Percentiles rank a stretch among this genome's conserved stretches.
Evolutionary conservation across 306 rosid species (phyloP).

Genomic region (Fagus sylvatica): DNA sequence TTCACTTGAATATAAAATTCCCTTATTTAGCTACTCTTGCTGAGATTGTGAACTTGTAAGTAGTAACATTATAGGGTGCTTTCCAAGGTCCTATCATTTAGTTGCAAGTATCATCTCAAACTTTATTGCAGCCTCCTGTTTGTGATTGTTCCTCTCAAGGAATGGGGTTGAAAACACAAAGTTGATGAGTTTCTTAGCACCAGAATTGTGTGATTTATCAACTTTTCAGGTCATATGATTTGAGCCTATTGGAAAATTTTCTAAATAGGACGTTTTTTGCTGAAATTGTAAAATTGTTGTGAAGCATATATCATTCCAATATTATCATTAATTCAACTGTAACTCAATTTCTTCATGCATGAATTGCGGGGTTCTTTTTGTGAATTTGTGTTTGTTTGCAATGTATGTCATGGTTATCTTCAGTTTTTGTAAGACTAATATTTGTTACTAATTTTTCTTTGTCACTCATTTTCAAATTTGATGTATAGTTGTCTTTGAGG

Average conservation of each 20-base stretch:
- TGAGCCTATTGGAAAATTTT: not conserved
- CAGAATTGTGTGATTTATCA: not conserved
- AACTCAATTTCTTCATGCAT: too few species aligned
- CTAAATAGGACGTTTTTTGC: not conserved
- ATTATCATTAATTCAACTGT: too few species aligned
- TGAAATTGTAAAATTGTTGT: not conserved
- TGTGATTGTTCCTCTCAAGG: not conserved
- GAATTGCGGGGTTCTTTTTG: too few species aligned
- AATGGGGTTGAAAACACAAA: constrained; percentile 3
- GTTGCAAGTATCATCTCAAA: constrained; percentile 1
- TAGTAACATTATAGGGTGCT: not conserved
- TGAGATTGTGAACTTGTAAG: not conserved
- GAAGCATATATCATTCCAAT: not conserved
- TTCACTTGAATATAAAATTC: constrained; percentile 12
- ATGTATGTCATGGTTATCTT: not conserved
- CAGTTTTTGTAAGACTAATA: not conserved
- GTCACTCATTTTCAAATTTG: not conserved
- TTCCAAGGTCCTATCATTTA: not conserved
- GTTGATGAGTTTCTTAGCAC: not conserved
- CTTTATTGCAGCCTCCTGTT: not conserved
- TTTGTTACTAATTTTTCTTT: not conserved
- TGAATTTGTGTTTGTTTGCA: not conserved
- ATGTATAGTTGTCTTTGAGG: not conserved
- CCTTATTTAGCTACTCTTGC: not conserved
- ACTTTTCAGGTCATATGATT: not conserved